These are phyloP conservation scores for Baorangia bicolor DNA, from an alignment of 768 basidiomycete genomes.

Conservation along the genomic window DNA sequence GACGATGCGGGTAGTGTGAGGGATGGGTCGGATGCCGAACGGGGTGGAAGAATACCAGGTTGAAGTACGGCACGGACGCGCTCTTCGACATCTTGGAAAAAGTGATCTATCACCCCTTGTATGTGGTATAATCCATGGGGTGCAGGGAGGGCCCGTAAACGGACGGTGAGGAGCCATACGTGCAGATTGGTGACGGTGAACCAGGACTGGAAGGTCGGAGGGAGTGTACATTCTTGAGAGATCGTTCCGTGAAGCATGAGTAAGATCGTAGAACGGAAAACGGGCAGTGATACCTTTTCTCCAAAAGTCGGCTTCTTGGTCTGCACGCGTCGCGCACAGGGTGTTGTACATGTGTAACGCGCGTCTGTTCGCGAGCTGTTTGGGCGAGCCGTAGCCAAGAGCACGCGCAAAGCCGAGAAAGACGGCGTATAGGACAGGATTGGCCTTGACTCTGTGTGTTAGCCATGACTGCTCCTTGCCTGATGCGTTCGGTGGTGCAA, in stretches of 20 bases:
- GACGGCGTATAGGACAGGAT: constrained; percentile 43
- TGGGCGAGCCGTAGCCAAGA: constrained; percentile 61
- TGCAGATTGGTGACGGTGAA: constrained; percentile 93
- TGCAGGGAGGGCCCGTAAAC: constrained; percentile 77
- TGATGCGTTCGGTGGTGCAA: neutral
- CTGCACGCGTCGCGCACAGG: constrained; percentile 55
- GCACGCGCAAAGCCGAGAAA: constrained; percentile 49
- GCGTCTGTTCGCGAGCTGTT: constrained; percentile 60
- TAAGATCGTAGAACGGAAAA: neutral
- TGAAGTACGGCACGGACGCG: constrained; percentile 81
- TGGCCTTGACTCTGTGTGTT: constrained; percentile 50
- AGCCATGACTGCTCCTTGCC: constrained; percentile 49
- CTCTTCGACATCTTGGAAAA: constrained; percentile 92
- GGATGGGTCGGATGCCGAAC: constrained; percentile 15
- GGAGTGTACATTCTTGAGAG: constrained; percentile 70
- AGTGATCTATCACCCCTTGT: constrained; percentile 88
- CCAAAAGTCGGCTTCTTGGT: constrained; percentile 65
- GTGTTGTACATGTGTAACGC: constrained; percentile 57
- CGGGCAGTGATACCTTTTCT: constrained; percentile 48
- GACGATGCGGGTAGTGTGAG: neutral
- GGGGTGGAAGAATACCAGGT: constrained; percentile 40
- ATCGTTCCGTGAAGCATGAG: neutral
- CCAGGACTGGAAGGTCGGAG: constrained; percentile 96
- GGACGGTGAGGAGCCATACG: constrained; percentile 86
- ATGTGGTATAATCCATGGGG: constrained; percentile 66